Evolutionary conservation across 2,329 filamentous ascomycete genomes (phyloP).

Genomic region (Colletotrichum sp.): DNA sequence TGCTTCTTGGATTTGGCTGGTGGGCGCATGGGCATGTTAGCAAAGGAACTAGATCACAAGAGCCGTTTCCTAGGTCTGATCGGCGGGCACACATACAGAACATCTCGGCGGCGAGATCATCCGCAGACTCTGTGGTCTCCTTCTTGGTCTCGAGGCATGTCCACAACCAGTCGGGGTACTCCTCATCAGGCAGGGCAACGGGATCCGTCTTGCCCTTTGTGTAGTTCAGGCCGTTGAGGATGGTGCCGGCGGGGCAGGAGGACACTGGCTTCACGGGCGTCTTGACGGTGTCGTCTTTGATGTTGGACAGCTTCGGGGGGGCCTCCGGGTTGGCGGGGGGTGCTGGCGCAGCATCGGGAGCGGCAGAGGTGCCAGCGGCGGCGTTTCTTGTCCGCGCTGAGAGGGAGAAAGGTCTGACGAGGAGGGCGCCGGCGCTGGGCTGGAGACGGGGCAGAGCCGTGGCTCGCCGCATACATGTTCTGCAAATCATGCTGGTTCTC

Average conservation of each 20-base stretch:
- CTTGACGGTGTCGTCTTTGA: slow-evolving; percentile 30
- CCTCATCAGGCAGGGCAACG: slow-evolving; percentile 73
- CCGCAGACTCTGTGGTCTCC: slow-evolving; percentile 52
- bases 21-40: background rate
- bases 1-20: slow-evolving; percentile 86
- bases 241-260: slow-evolving; percentile 69
- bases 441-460: slow-evolving; percentile 35
- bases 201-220: slow-evolving; percentile 76
- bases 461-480: slow-evolving; percentile 54
- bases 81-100: slow-evolving; percentile 68
- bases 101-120: slow-evolving; percentile 69
- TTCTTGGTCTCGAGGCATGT: slow-evolving; percentile 68
- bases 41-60: background rate
- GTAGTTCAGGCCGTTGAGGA: slow-evolving; percentile 78
- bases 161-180: slow-evolving; percentile 86
- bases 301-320: slow-evolving; percentile 34
- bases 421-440: slow-evolving; percentile 12
- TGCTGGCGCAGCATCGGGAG: slow-evolving; percentile 28
- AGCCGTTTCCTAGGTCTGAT: background rate
- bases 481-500: slow-evolving; percentile 40
- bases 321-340: slow-evolving; percentile 35
- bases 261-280: slow-evolving; percentile 41
- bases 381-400: slow-evolving; percentile 26
- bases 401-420: slow-evolving; percentile 45
- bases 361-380: slow-evolving; percentile 5